phyloP scores from a whole-genome alignment of 345 rosid genomes.

The Mercurialis annua region DNA sequence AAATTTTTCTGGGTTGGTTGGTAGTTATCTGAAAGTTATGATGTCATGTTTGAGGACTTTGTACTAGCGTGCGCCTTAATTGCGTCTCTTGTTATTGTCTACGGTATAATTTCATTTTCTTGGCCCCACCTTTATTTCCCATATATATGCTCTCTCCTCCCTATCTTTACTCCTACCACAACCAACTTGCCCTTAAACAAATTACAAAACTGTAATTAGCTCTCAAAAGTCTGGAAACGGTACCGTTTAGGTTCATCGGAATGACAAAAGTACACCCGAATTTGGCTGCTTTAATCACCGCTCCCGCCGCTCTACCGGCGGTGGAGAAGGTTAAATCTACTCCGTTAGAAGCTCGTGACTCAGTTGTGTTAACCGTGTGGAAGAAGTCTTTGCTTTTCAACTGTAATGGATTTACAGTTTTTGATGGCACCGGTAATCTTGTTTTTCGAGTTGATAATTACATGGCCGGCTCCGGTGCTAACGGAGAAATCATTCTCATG shows the following conservation, averaged over 20 bases:
- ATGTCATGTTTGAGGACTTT: conserved; percentile 18
- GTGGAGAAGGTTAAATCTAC: conserved; percentile 4
- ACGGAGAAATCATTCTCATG: conserved; percentile 79
- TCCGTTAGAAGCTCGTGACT: conserved; percentile 5
- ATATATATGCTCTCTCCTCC: conserved; percentile 5
- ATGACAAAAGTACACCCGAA: conserved; percentile 86
- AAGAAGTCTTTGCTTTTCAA: conserved; percentile 87
- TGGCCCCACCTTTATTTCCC: background rate
- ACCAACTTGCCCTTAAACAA: background rate
- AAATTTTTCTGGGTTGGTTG: background rate
- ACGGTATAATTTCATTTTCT: conserved; percentile 1
- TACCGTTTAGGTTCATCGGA: background rate
- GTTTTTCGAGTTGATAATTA: conserved; percentile 86
- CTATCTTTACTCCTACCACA: background rate
- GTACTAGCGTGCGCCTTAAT: background rate
- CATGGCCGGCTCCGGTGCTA: conserved; percentile 39
- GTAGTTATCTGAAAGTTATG: background rate
- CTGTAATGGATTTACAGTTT: conserved; percentile 94
- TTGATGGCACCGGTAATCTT: conserved; percentile 64
- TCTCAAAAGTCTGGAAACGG: conserved; percentile 17
- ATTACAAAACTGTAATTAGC: background rate
- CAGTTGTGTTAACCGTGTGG: conserved; percentile 73
- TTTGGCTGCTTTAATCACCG: conserved; percentile 17
- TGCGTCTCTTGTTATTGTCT: background rate
- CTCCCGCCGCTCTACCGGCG: background rate